Percentiles rank a stretch among this genome's conserved stretches.
Evolutionary conservation across 2,329 filamentous ascomycete genomes (phyloP).

Genomic region (Penicillium sp.): DNA sequence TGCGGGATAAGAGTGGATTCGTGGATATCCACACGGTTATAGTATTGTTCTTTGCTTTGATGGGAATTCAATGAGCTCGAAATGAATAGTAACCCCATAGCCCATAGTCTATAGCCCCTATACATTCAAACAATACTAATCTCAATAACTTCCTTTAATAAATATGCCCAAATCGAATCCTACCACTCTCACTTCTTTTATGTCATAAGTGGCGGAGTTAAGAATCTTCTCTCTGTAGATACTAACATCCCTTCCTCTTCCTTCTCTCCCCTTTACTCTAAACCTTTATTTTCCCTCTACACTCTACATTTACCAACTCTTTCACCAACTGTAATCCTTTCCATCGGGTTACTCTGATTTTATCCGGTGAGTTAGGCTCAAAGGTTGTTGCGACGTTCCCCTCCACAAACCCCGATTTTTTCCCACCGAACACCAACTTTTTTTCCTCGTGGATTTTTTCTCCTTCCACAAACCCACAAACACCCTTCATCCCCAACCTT

Average conservation of each 20-base stretch:
- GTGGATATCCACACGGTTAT: neutral
- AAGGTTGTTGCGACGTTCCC: slow-evolving; percentile 3
- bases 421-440: slow-evolving; percentile 23
- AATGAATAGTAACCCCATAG: too few relatives aligned
- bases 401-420: slow-evolving; percentile 19
- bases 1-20: neutral
- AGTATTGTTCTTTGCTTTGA: neutral
- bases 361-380: neutral
- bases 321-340: slow-evolving; percentile 3
- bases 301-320: slow-evolving; percentile 7
- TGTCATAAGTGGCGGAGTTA: slow-evolving; percentile 21
- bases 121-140: too few relatives aligned
- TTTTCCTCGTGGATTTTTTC: slow-evolving; percentile 18
- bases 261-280: slow-evolving; percentile 3
- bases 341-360: neutral
- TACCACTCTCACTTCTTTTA: neutral
- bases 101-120: too few relatives aligned
- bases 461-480: slow-evolving; percentile 17
- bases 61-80: too few relatives aligned
- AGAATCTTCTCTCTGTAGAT: slow-evolving; percentile 1
- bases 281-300: slow-evolving; percentile 10
- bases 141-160: too few relatives aligned
- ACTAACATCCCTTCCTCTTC: slow-evolving; percentile 11
- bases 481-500: slow-evolving; percentile 7
- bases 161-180: neutral